Conservation (phyloP, 441 rosid genomes). For the Jatropha podagrica region DNA sequence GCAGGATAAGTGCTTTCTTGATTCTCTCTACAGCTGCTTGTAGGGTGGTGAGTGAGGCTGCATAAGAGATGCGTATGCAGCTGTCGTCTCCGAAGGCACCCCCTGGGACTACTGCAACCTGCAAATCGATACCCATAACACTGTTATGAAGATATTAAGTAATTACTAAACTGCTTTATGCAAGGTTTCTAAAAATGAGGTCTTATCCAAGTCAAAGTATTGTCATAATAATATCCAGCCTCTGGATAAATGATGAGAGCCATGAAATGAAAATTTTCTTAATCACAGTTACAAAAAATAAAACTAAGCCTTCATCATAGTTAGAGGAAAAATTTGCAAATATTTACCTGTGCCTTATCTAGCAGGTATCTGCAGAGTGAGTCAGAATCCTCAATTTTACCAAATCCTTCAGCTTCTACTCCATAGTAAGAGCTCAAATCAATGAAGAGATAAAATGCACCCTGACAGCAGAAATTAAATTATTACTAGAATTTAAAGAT, state of each 20-base stretch:
- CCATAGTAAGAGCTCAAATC: slow-evolving; percentile 88
- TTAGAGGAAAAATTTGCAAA: not conserved
- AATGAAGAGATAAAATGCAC: slow-evolving; percentile 91
- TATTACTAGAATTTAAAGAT: slow-evolving; percentile 4
- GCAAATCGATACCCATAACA: slow-evolving; percentile 12
- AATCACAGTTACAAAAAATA: too few relatives aligned
- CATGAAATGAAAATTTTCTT: not conserved
- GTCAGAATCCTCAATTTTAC: slow-evolving; percentile 63
- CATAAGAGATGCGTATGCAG: slow-evolving; percentile 91
- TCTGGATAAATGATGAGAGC: not conserved
- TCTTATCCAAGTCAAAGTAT: not conserved
- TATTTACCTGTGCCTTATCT: slow-evolving; percentile 58
- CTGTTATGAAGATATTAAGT: not conserved
- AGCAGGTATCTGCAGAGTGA: slow-evolving; percentile 71
- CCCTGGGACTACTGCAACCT: slow-evolving; percentile 98
- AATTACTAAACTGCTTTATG: not conserved
- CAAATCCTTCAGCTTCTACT: slow-evolving; percentile 71
- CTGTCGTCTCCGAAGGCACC: slow-evolving; percentile 92
- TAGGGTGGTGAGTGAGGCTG: slow-evolving; percentile 76
- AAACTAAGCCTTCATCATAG: not conserved
- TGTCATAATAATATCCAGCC: not conserved
- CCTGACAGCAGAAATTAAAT: slow-evolving; percentile 46
- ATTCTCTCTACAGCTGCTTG: slow-evolving; percentile 75
- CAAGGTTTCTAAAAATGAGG: not conserved
- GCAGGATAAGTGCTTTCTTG: slow-evolving; percentile 60